Conservation (phyloP, 805 yeast genomes). For the Metahyphopichia silvanorum region DNA sequence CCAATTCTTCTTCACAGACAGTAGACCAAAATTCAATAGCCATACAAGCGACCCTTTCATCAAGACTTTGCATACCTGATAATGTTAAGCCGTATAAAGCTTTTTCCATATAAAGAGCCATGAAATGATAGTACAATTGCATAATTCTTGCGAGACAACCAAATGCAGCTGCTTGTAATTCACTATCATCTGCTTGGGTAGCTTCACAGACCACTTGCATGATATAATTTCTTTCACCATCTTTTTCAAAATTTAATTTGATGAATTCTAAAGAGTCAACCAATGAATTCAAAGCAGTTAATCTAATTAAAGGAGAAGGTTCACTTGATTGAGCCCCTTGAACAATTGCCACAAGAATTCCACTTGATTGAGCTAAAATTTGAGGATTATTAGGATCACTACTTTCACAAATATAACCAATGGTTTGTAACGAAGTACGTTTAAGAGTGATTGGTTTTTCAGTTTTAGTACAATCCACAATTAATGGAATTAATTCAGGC, state of each 20-base stretch:
- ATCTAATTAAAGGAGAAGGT: slow-evolving; percentile 68
- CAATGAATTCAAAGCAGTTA: slow-evolving; percentile 89
- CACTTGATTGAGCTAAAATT: slow-evolving; percentile 81
- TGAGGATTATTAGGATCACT: slow-evolving; percentile 81
- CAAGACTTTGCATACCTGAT: slow-evolving; percentile 80
- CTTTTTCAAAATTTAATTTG: slow-evolving; percentile 81
- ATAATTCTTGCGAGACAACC: slow-evolving; percentile 93
- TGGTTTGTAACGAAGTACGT: slow-evolving; percentile 80
- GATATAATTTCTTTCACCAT: slow-evolving; percentile 92
- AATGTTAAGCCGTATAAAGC: slow-evolving; percentile 90
- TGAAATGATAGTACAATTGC: slow-evolving; percentile 81
- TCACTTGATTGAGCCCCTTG: slow-evolving; percentile 92
- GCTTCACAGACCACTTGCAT: slow-evolving; percentile 99
- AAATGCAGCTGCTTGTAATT: slow-evolving; percentile 89
- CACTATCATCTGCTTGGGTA: slow-evolving; percentile 81
- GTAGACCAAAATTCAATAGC: slow-evolving; percentile 99
- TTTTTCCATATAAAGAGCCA: slow-evolving; percentile 96
- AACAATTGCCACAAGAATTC: slow-evolving; percentile 90
- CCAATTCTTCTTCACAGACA: slow-evolving; percentile 97
- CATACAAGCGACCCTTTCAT: slow-evolving; percentile 92
- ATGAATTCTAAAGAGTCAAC: slow-evolving; percentile 90
- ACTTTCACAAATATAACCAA: slow-evolving; percentile 94
- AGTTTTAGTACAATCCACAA: slow-evolving; percentile 82
- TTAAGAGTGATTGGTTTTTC: slow-evolving; percentile 78
- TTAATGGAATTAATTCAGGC: slow-evolving; percentile 79